phyloP scores from a whole-genome alignment of 2,329 filamentous ascomycete genomes.

The Calonectria leucothoes region DNA sequence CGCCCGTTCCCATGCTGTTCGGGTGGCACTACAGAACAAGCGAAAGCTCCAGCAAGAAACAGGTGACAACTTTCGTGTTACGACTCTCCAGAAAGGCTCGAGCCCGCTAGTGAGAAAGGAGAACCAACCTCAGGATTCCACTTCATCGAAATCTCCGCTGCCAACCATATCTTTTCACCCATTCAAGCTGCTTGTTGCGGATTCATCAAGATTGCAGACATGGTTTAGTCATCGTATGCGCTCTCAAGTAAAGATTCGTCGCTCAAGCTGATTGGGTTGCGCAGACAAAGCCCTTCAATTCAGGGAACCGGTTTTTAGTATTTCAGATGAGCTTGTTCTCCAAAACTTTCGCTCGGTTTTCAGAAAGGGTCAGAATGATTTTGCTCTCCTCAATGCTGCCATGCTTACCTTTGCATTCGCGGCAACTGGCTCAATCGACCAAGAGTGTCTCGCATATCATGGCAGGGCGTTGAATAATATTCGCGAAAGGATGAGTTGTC shows the following conservation, averaged over 20 bases:
- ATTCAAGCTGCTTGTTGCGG: conserved; percentile 24
- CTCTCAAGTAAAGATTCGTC: not conserved
- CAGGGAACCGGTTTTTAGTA: conserved; percentile 51
- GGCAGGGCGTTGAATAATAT: conserved; percentile 46
- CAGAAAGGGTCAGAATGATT: conserved; percentile 46
- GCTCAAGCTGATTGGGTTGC: accelerated
- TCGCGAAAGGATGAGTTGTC: conserved; percentile 47
- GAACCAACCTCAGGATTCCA: not conserved
- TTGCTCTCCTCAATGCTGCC: conserved; percentile 51
- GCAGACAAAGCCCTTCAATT: conserved; percentile 40
- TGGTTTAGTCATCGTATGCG: conserved; percentile 26
- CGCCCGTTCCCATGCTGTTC: conserved; percentile 35
- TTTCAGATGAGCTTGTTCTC: conserved; percentile 50
- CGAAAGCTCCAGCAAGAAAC: conserved; percentile 18
- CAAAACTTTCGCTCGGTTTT: conserved; percentile 52
- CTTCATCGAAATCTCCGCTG: not conserved
- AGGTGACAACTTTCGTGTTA: conserved; percentile 20
- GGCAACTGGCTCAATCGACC: conserved; percentile 39
- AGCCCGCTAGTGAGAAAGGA: accelerated
- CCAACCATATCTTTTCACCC: conserved; percentile 5
- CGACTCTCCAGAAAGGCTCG: not conserved
- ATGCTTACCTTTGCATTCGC: conserved; percentile 54
- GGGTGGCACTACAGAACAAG: conserved; percentile 27
- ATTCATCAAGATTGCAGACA: conserved; percentile 21
- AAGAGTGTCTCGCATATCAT: conserved; percentile 51